phyloP scores from a whole-genome alignment of 1,139 yeast genomes.

The Hansenula sp. region DNA sequence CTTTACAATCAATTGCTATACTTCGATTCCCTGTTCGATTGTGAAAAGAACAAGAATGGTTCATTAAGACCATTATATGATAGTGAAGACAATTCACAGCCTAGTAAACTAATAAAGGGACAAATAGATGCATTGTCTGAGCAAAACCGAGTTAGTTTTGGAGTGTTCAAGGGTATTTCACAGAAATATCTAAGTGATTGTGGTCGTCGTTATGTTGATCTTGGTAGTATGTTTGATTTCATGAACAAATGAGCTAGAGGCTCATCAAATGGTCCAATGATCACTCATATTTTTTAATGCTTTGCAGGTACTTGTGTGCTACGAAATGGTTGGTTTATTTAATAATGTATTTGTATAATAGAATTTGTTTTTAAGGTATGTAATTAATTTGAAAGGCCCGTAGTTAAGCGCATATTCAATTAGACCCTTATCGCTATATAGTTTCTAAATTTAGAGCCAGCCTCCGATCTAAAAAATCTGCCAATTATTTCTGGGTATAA shows the following conservation, averaged over 20 bases:
- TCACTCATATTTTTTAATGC: background rate
- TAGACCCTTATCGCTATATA: too few species aligned
- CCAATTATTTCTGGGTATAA: too few species aligned
- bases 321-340: background rate
- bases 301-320: background rate
- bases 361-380: background rate
- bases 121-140: conserved; percentile 73
- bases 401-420: too few species aligned
- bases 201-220: conserved; percentile 89
- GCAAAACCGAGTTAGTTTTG: conserved; percentile 68
- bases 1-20: conserved; percentile 86
- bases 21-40: conserved; percentile 75
- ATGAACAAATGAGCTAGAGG: conserved; percentile 27
- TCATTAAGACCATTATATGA: conserved; percentile 46
- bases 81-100: conserved; percentile 30
- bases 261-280: background rate
- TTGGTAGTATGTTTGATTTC: conserved; percentile 75
- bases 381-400: background rate
- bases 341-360: background rate
- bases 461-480: too few species aligned
- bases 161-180: conserved; percentile 55
- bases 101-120: conserved; percentile 46
- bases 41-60: conserved; percentile 66
- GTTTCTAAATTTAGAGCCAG: too few species aligned
- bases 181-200: conserved; percentile 75